A percentile compares a stretch with the other conserved stretches of the same genome.
These are phyloP conservation scores for Ambrosia trifida DNA, from an alignment of 129 eudicot species.

Conservation along the genomic window DNA sequence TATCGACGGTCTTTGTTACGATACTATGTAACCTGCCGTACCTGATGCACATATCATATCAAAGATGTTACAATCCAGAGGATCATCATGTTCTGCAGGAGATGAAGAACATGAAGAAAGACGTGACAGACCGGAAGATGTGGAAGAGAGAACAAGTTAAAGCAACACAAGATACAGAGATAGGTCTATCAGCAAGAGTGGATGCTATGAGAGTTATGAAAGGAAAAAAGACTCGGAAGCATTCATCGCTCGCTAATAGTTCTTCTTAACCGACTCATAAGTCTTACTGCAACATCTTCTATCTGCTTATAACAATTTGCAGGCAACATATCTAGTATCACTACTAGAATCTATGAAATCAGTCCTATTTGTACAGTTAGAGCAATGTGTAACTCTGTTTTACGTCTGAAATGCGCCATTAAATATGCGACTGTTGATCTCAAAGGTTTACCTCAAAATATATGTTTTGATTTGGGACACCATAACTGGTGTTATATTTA, in stretches of 20 bases:
- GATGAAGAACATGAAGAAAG: constrained; percentile 45
- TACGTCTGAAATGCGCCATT: not conserved
- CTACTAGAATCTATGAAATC: not conserved
- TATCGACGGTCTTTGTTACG: constrained; percentile 44
- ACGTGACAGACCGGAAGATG: constrained; percentile 46
- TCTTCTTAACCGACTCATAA: not conserved
- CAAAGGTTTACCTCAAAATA: too few relatives aligned
- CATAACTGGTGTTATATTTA: too few relatives aligned
- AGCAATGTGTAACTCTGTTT: not conserved
- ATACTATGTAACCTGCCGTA: constrained; percentile 54
- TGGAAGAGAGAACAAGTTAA: constrained; percentile 60
- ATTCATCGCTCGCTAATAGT: constrained; percentile 31
- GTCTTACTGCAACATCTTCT: not conserved
- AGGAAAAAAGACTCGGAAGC: constrained; percentile 44
- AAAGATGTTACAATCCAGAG: constrained; percentile 54
- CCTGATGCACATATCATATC: constrained; percentile 40
- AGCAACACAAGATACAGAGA: constrained; percentile 47
- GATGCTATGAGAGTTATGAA: constrained; percentile 59
- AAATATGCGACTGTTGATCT: not conserved
- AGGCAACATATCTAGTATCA: not conserved
- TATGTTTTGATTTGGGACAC: too few relatives aligned
- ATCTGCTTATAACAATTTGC: constrained; percentile 7
- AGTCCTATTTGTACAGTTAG: constrained; percentile 1
- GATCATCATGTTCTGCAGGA: constrained; percentile 75
- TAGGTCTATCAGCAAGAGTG: constrained; percentile 70